Conservation (phyloP, 306 rosid genomes). For the Glycine tomentella region DNA sequence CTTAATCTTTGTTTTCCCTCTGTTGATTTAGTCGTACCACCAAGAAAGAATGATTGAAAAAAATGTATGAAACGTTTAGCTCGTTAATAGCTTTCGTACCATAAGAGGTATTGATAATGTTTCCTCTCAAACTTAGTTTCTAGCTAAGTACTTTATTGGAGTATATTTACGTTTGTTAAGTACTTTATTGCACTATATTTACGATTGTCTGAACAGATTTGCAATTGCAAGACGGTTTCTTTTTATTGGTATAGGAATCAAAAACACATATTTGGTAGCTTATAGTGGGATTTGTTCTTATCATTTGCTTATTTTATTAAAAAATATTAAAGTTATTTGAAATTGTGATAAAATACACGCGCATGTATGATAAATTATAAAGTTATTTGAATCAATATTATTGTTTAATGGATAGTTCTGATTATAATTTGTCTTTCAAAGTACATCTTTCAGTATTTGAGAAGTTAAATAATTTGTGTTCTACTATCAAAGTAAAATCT, state of each 20-base stretch:
- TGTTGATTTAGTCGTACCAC: conserved; percentile 29
- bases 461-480: too few species aligned
- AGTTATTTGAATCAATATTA: too few species aligned
- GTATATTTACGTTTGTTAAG: neutral
- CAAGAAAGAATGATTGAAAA: conserved; percentile 22
- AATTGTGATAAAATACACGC: neutral
- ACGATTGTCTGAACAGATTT: neutral
- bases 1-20: neutral
- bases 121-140: neutral
- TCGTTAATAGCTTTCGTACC: conserved; percentile 16
- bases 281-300: neutral
- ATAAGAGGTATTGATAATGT: neutral
- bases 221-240: neutral
- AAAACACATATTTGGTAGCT: neutral
- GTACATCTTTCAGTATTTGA: too few species aligned
- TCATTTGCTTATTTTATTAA: too few species aligned
- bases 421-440: too few species aligned
- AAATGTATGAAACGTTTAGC: conserved; percentile 4
- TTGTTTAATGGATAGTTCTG: too few species aligned
- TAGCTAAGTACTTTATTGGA: neutral
- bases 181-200: too few species aligned
- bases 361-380: too few species aligned
- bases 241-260: too few species aligned
- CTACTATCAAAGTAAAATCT: too few species aligned
- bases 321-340: too few species aligned